Evolutionary conservation across 2,329 filamentous ascomycete species (phyloP), one percentile per base, ranked within the genome.

Genomic region (Bipolaris zeicola): DNA sequence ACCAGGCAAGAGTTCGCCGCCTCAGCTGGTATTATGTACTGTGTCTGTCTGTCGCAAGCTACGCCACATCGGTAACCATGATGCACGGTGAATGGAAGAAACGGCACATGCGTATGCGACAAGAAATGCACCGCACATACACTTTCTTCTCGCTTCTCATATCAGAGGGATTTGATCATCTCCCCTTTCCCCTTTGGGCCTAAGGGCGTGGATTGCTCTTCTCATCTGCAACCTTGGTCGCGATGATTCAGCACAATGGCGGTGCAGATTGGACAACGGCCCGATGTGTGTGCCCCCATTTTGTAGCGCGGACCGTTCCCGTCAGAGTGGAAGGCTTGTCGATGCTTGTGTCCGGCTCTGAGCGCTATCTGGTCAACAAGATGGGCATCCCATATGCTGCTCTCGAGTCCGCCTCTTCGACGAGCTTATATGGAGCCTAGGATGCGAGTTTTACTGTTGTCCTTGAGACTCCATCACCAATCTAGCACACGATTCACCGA

Each of bases 191-290:
- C 26, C 20, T 22, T 50, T 8, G 3, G 22, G 33, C 26, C 6
- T 39, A 33, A 44, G 24, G 39, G 39, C 46, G 24, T 33, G 34
- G 41, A 26, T 50, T 55, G 46, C 52, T 55, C 52, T 55, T 55
- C 52, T 55, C 52, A 55, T 55, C 46, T 20, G 22, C 22, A 28
- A 8, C 39, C 18, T 20, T 33, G 34, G 33, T 24, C 33, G 31
- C 13, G 52, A 55, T 55, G 48, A 50, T 50, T 55, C 52, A 55
- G 52, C 52, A 42, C 38, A 45, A 39, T 18, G 34, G 39, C 46
- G 33, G 52, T 50, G 36, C 22, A 48, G 45, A 38, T 38, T 38
- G 45, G 34, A 37, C 22, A 31, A 24, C 39, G 28, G 28, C 26
- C 16, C 14, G 24, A n/a, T 33, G 26, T n/a, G 42, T 20, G 42